Evolutionary conservation across 1,284 basidiomycete genomes (phyloP), one percentile per base, ranked within the genome.

Genomic region (Cronartium quercuum): DNA sequence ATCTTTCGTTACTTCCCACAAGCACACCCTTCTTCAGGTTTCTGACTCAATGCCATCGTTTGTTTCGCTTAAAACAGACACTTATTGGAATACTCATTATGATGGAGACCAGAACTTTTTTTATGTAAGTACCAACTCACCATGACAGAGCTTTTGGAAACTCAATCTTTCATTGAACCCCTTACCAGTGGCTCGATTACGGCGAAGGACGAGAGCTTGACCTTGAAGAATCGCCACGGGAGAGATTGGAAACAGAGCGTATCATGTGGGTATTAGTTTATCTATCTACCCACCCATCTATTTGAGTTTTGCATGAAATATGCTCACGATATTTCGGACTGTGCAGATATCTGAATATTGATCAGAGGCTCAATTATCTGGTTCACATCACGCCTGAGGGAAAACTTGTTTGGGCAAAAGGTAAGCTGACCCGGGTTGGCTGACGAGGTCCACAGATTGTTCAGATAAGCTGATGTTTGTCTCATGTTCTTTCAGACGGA

Each of bases 311-410:
- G 2, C 12, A 9, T 44, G 0, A 24, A 35, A 58, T 44, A 60
- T 18, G 38, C 12, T 15, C 47, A 29, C 10, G 13, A 51, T 51
- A 7, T 51, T 15, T 9, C 18, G 6, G 4, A 40, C 24, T 57
- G 61, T 62, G 2, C 66, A 87, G 86, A n/a, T 90, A 89, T 81
- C 84, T 90, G 1, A 88, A 86, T 3, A 84, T 85, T 2, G 88
- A 89, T 78, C 88, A 91, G 82, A 83, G 90, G 7, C 82, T 88
- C 29, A 90, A 90, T 79, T 91, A 91, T 79, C 84, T 91, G 3
- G 87, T 89, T 69, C 84, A 84, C 44, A 85, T 90, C 57, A 87
- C 88, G 77, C 77, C 83, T 0, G 82, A 87, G n/a, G 90, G 90
- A 1, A 85, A 84, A 76, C 83, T 91, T 18, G 83, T 86, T n/a